phyloP scores from a whole-genome alignment of 345 rosid species.

The Cardamine resedifolia region DNA sequence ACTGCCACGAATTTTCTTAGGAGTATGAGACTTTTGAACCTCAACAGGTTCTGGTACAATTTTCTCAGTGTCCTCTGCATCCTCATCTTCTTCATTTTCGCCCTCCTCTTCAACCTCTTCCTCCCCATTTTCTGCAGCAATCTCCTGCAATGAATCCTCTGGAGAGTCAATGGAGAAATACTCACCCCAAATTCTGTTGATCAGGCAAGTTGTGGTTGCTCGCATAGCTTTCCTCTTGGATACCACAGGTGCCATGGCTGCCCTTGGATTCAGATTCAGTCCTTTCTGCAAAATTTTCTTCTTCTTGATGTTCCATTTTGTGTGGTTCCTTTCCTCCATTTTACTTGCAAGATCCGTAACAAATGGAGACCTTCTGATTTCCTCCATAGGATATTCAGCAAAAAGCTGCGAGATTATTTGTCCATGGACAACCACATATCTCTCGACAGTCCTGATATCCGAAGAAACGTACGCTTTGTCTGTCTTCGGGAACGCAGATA shows the following conservation, averaged over 20 bases:
- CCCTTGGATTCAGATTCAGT: no score
- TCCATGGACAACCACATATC: slow-evolving; percentile 82
- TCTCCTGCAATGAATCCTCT: slow-evolving; percentile 46
- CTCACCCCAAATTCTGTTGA: slow-evolving; percentile 87
- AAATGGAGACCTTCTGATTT: slow-evolving; percentile 61
- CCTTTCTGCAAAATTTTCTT: no score
- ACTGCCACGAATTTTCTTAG: slow-evolving; percentile 26
- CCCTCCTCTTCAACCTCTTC: slow-evolving; percentile 42
- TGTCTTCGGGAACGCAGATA: slow-evolving; percentile 50
- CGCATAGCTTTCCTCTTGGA: no score
- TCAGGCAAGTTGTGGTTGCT: slow-evolving; percentile 77
- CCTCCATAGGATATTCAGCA: slow-evolving; percentile 56
- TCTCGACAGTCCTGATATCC: slow-evolving; percentile 55
- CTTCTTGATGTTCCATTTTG: slow-evolving; percentile 76
- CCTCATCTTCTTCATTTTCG: slow-evolving; percentile 44
- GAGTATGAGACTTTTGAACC: slow-evolving; percentile 35
- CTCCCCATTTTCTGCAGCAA: slow-evolving; percentile 37
- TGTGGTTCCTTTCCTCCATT: slow-evolving; percentile 79
- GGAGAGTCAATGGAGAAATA: slow-evolving; percentile 63
- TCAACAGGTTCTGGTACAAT: slow-evolving; percentile 30
- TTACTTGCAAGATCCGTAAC: slow-evolving; percentile 49
- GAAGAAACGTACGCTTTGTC: slow-evolving; percentile 66
- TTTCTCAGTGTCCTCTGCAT: slow-evolving; percentile 45
- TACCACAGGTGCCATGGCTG: no score
- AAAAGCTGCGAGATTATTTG: slow-evolving; percentile 68